These are phyloP conservation scores for Amanita fuliginea DNA, from an alignment of 768 basidiomycete species.

Conservation along the genomic window DNA sequence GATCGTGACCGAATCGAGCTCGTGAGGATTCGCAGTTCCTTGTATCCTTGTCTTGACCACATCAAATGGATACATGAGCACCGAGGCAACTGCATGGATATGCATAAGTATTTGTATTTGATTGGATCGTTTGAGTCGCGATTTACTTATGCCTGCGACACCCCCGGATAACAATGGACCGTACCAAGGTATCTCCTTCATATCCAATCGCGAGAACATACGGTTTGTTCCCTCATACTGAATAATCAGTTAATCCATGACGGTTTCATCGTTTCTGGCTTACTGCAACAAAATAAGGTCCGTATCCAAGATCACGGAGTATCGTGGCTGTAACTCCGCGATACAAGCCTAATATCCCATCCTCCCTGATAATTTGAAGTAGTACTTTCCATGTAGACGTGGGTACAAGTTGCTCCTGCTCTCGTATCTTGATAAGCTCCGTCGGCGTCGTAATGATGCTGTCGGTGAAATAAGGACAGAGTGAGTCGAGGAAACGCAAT, in stretches of 20 bases:
- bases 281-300: slow-evolving; percentile 75
- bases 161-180: slow-evolving; percentile 65
- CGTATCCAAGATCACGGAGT: slow-evolving; percentile 72
- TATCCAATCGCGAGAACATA: slow-evolving; percentile 26
- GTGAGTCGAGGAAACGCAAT: not conserved
- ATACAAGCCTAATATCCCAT: slow-evolving; percentile 64
- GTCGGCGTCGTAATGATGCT: slow-evolving; percentile 75
- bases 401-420: slow-evolving; percentile 50
- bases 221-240: slow-evolving; percentile 60
- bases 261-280: slow-evolving; percentile 14
- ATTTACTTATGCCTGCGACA: slow-evolving; percentile 51
- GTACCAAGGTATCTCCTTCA: slow-evolving; percentile 32
- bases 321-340: slow-evolving; percentile 68
- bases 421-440: slow-evolving; percentile 83
- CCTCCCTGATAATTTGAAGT: slow-evolving; percentile 36
- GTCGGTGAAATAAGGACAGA: not conserved
- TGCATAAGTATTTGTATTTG: not conserved
- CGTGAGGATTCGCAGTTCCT: slow-evolving; percentile 15
- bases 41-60: slow-evolving; percentile 89
- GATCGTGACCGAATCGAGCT: too few relatives aligned
- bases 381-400: slow-evolving; percentile 44
- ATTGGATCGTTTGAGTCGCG: not conserved
- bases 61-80: slow-evolving; percentile 78
- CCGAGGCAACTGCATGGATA: slow-evolving; percentile 46
- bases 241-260: not conserved